Evolutionary conservation across 208 protist species (phyloP), one percentile per base, ranked within the genome.

Genomic region (Phytomonas francai): DNA sequence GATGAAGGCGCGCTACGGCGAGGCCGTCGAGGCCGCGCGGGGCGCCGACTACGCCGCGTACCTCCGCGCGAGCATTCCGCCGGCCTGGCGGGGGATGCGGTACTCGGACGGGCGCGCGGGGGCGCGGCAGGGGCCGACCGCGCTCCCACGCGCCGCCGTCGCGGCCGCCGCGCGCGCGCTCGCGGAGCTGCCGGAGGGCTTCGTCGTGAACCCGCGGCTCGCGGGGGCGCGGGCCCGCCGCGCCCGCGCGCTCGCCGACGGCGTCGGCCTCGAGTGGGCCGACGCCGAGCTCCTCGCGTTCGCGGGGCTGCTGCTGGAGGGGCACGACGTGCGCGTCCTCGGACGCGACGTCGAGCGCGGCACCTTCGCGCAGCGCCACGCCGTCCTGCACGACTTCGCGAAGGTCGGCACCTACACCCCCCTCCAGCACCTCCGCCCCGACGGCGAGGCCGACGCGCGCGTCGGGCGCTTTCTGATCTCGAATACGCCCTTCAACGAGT

Each of bases 301-400:
- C 73, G 97, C 93, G 29, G 87, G 93, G 9, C 80, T 99, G 36
- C 77, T 98, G 30, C 63, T 94, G 1, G 98, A 99, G 66, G 95
- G 95, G 14, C 88, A 90, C 66, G 91, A 97, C 42, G 93, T 99
- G 4, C 96, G 98, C 58, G 66, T 98, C 32, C 92, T 81, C 33
- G 95, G 93, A 61, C 87, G 98, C 84, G 97, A 99, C 77, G 96
- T 98, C 39, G 96, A 99, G 83, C 84, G 98, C 63, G 98, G 97
- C 57, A 99, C 97, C 11, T 99, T 99, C 81, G 74, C 97, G 51
- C 94, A 98, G 65, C 91, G 98, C 70, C 98, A 99, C 80, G 88
- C 95, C 33, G 97, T 99, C 27, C 45, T 99, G 22, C 89, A 97
- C 77, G 97, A 99, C 74, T 87, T 97, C 81, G 83, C 84, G 30